phyloP scores from a whole-genome alignment of 148 eudicot species.

The Oxyria digyna region DNA sequence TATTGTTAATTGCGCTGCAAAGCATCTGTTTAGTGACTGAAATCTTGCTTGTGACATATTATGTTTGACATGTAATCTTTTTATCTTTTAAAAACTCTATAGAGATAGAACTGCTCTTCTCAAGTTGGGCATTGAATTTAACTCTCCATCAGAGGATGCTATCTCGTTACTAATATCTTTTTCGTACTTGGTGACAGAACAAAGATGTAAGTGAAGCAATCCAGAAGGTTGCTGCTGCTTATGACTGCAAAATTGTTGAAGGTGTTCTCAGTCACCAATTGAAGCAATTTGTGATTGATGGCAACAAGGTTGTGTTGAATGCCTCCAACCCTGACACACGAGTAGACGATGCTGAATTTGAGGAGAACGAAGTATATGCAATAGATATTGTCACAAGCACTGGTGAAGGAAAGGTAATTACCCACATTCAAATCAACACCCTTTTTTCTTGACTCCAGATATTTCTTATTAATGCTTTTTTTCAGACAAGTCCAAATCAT shows the following conservation, averaged over 20 bases:
- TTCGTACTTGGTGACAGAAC: constrained; percentile 33
- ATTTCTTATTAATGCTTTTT: not conserved
- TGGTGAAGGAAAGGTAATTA: constrained; percentile 74
- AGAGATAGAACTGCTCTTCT: not conserved
- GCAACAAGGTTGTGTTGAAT: constrained; percentile 80
- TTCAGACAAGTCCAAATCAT: not conserved
- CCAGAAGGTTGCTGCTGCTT: constrained; percentile 89
- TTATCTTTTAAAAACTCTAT: not conserved
- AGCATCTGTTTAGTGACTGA: not conserved
- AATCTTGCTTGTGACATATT: not conserved
- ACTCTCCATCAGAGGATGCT: not conserved
- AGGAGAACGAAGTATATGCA: constrained; percentile 84
- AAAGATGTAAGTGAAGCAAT: constrained; percentile 79
- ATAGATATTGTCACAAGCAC: constrained; percentile 74
- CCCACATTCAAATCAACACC: not conserved
- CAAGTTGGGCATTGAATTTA: not conserved
- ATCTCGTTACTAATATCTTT: not conserved
- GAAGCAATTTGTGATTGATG: constrained; percentile 89
- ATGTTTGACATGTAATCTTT: not conserved
- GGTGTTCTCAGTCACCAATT: constrained; percentile 87
- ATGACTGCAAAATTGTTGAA: constrained; percentile 90
- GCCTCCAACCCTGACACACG: constrained; percentile 57
- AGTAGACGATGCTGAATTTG: constrained; percentile 91
- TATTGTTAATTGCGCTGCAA: too few species aligned
- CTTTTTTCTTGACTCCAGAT: not conserved